A percentile compares a stretch with the other conserved stretches of the same genome.
Evolutionary conservation across 2,329 filamentous ascomycete species (phyloP).

Genomic region (Cercospora sesami): DNA sequence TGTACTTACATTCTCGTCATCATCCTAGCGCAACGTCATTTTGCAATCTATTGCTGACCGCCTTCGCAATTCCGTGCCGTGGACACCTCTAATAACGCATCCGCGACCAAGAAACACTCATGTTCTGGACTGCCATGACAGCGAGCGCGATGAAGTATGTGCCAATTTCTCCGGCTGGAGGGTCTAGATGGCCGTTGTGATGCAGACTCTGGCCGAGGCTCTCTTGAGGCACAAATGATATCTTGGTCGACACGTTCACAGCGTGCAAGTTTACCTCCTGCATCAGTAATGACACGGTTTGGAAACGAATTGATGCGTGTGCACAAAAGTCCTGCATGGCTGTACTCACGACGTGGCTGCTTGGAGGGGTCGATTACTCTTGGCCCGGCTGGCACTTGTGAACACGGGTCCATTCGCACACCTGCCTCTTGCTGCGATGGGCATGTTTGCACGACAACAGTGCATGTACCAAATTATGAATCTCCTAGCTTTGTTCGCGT

Average conservation of each 20-base stretch:
- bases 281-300: background rate
- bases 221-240: background rate
- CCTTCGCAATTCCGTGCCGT: background rate
- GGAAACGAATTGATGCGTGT: background rate
- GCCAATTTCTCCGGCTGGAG: background rate
- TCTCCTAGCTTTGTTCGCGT: background rate
- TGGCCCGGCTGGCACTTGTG: background rate
- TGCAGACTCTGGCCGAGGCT: background rate
- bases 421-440: background rate
- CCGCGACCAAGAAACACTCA: background rate
- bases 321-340: background rate
- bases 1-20: background rate
- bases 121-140: background rate
- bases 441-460: background rate
- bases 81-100: background rate
- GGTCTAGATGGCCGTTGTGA: background rate
- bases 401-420: background rate
- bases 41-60: background rate
- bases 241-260: background rate
- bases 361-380: background rate
- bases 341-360: background rate
- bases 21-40: background rate
- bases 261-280: background rate
- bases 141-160: background rate
- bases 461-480: background rate